Conservation (phyloP, 129 eudicot species). For the Artemisia tridentata region DNA sequence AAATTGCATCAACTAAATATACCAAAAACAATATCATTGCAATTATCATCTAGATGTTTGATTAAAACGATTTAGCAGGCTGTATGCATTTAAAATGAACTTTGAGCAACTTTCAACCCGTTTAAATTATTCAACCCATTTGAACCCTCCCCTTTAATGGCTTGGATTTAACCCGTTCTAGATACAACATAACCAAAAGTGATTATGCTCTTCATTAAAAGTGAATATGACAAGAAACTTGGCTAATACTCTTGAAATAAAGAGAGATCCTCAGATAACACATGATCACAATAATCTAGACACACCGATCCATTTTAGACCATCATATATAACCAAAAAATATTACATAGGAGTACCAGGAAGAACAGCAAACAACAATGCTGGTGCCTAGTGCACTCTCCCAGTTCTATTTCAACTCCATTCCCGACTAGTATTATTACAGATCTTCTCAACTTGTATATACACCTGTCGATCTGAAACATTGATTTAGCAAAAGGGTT, state of each 20-base stretch:
- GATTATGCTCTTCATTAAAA: neutral
- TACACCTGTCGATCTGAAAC: neutral
- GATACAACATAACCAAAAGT: neutral
- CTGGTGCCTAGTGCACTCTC: neutral
- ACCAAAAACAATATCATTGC: neutral
- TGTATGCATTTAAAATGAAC: neutral
- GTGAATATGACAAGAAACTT: constrained; percentile 12
- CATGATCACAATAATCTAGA: neutral
- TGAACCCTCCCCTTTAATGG: neutral
- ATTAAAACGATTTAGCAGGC: neutral
- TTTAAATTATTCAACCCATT: neutral
- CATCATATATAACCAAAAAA: constrained; percentile 2
- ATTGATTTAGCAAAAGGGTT: neutral
- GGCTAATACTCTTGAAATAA: neutral
- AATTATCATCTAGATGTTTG: neutral
- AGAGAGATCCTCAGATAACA: neutral
- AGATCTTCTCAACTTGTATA: neutral
- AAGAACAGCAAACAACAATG: neutral
- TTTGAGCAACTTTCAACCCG: neutral
- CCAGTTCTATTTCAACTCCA: neutral
- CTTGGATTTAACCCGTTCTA: neutral
- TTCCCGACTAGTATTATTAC: neutral
- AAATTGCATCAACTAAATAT: no score
- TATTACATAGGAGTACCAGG: neutral
- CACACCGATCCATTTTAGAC: neutral